A percentile compares a stretch with the other conserved stretches of the same genome.
These are phyloP conservation scores for Xylariaceae sp. DNA, from an alignment of 2,329 filamentous ascomycete genomes.

Conservation along the genomic window DNA sequence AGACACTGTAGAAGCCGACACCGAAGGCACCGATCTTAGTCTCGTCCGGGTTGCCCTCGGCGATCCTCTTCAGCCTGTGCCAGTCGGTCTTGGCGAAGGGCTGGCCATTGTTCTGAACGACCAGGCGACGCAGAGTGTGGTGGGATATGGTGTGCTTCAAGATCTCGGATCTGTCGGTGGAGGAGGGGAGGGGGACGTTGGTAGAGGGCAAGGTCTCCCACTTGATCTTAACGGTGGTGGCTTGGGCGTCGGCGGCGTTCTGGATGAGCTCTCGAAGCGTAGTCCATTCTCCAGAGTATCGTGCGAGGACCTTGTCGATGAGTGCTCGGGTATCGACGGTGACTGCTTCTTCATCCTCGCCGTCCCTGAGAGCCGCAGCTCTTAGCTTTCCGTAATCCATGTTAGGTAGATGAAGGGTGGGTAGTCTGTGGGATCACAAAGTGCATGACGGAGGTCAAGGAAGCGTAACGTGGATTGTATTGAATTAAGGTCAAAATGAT, in stretches of 20 bases:
- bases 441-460: conserved; percentile 12
- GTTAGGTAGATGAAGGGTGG: conserved; percentile 12
- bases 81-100: conserved; percentile 89
- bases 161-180: conserved; percentile 65
- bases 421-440: conserved; percentile 4
- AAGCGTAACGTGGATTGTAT: background rate
- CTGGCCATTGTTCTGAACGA: conserved; percentile 89
- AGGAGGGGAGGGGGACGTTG: conserved; percentile 66
- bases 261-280: conserved; percentile 90
- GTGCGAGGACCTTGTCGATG: conserved; percentile 95
- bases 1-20: conserved; percentile 97
- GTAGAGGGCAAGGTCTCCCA: conserved; percentile 89
- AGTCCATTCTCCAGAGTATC: conserved; percentile 95
- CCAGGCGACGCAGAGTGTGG: conserved; percentile 81
- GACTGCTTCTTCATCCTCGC: conserved; percentile 92
- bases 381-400: conserved; percentile 78
- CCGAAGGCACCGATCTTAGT: conserved; percentile 99
- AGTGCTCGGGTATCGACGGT: conserved; percentile 95
- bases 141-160: conserved; percentile 81
- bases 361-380: conserved; percentile 80
- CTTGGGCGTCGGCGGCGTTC: conserved; percentile 96
- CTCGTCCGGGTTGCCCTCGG: conserved; percentile 98
- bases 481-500: too few relatives aligned
- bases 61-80: conserved; percentile 90
- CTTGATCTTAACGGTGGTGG: conserved; percentile 82